Percentiles rank a stretch among this genome's conserved stretches.
phyloP scores from a whole-genome alignment of 1,284 basidiomycete genomes.

The Coniferiporia sulphurascens region DNA sequence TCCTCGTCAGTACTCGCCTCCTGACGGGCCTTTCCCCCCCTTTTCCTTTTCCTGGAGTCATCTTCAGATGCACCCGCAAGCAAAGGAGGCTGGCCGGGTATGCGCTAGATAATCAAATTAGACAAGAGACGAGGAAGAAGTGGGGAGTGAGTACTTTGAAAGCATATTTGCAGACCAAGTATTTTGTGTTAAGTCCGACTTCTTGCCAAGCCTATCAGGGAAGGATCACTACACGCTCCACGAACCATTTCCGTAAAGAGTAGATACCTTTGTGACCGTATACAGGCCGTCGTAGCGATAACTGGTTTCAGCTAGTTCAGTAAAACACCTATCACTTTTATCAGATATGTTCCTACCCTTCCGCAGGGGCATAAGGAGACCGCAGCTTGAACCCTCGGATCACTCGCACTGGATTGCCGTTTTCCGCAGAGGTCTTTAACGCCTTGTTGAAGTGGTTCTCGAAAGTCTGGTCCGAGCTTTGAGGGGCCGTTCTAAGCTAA shows the following conservation, averaged over 20 bases:
- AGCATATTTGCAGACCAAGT: slow-evolving; percentile 73
- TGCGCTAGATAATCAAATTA: slow-evolving; percentile 41
- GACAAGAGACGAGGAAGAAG: background rate
- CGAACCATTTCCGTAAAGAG: background rate
- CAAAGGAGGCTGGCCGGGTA: slow-evolving; percentile 55
- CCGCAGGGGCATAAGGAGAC: slow-evolving; percentile 63
- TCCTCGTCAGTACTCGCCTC: slow-evolving; percentile 22
- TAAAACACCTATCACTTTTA: background rate
- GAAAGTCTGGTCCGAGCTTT: slow-evolving; percentile 75
- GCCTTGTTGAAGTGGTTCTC: slow-evolving; percentile 66
- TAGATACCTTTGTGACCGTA: slow-evolving; percentile 57
- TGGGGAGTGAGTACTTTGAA: slow-evolving; percentile 52
- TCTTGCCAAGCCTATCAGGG: slow-evolving; percentile 60
- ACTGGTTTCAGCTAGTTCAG: slow-evolving; percentile 30
- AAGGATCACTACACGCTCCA: background rate
- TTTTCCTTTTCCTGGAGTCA: slow-evolving; percentile 22
- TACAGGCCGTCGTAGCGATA: slow-evolving; percentile 88
- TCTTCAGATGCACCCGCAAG: slow-evolving; percentile 31
- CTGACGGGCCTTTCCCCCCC: slow-evolving; percentile 18
- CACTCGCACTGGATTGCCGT: slow-evolving; percentile 73
- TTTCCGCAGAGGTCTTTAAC: slow-evolving; percentile 64
- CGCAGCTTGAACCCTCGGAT: slow-evolving; percentile 76
- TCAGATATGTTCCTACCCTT: slow-evolving; percentile 45
- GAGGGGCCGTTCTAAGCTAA: slow-evolving; percentile 79
- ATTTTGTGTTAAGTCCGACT: slow-evolving; percentile 54